These are phyloP conservation scores for Apiospora arundinis DNA, from an alignment of 2,329 filamentous ascomycete species.

Conservation along the genomic window DNA sequence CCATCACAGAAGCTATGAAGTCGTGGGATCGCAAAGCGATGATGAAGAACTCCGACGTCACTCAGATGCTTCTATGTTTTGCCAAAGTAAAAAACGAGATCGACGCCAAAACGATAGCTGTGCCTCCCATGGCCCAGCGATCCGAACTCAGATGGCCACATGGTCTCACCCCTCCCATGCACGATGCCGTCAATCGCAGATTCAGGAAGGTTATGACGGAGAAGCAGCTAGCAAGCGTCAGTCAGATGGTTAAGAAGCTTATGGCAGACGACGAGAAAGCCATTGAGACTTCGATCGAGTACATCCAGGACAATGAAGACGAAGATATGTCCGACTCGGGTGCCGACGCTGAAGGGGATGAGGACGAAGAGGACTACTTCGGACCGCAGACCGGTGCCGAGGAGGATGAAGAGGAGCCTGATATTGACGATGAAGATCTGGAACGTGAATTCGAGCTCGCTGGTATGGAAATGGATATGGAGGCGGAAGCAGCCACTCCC, in stretches of 20 bases:
- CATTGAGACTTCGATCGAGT: conserved; percentile 66
- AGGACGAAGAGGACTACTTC: conserved; percentile 61
- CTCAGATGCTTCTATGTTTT: conserved; percentile 86
- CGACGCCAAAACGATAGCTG: conserved; percentile 69
- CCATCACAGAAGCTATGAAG: conserved; percentile 90
- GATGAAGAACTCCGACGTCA: conserved; percentile 88
- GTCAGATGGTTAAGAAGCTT: conserved; percentile 77
- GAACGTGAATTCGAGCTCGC: conserved; percentile 53
- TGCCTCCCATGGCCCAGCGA: conserved; percentile 73
- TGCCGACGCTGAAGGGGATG: conserved; percentile 55
- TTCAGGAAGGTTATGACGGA: conserved; percentile 85
- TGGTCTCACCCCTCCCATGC: conserved; percentile 87
- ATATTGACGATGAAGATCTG: conserved; percentile 52
- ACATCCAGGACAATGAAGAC: conserved; percentile 60
- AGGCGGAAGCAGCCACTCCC: conserved; percentile 41
- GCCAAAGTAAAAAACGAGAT: conserved; percentile 69
- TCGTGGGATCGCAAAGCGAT: conserved; percentile 88
- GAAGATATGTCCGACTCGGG: conserved; percentile 50
- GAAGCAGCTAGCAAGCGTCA: conserved; percentile 84
- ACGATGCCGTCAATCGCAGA: conserved; percentile 80
- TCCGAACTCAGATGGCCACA: conserved; percentile 78
- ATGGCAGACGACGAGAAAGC: conserved; percentile 72
- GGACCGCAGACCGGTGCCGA: conserved; percentile 48
- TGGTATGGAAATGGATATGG: conserved; percentile 26
- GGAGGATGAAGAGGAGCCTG: conserved; percentile 44